These are phyloP conservation scores for Anacardium occidentale DNA, from an alignment of 345 rosid species.

Conservation along the genomic window DNA sequence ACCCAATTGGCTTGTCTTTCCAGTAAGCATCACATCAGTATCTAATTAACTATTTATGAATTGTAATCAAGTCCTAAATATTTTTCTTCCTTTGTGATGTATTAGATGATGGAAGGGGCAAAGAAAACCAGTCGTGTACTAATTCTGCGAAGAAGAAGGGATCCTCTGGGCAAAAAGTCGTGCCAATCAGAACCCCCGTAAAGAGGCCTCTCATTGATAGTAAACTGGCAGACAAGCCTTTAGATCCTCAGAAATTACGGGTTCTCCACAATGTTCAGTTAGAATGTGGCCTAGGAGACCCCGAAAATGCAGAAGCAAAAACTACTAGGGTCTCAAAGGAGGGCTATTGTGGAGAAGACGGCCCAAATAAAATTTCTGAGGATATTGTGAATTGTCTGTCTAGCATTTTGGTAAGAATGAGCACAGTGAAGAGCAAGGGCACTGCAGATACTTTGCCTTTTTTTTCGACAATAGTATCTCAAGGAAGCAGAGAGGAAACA, in stretches of 20 bases:
- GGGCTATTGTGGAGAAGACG: conserved; percentile 21
- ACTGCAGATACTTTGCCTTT: conserved; percentile 34
- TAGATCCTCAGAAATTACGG: conserved; percentile 43
- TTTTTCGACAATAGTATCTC: conserved; percentile 25
- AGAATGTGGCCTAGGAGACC: conserved; percentile 32
- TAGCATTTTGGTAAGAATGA: conserved; percentile 59
- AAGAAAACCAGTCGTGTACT: conserved; percentile 40
- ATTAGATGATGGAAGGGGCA: conserved; percentile 38
- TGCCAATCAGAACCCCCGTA: conserved; percentile 29
- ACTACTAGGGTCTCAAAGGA: conserved; percentile 27
- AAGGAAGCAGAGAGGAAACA: conserved; percentile 33
- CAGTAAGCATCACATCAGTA: conserved; percentile 30
- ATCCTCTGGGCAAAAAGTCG: conserved; percentile 29
- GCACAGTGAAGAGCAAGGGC: conserved; percentile 38
- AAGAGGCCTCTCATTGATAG: conserved; percentile 32
- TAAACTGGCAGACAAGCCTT: conserved; percentile 41
- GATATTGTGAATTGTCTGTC: conserved; percentile 63
- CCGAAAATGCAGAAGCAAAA: conserved; percentile 42
- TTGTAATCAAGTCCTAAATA: neutral
- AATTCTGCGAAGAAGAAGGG: conserved; percentile 35
- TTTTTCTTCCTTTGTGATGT: conserved; percentile 7
- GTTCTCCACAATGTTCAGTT: conserved; percentile 38
- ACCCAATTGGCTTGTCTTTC: conserved; percentile 31
- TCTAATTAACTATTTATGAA: neutral
- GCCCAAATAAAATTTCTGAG: conserved; percentile 70